Base-by-base conservation (phyloP, 805 yeast genomes). In the Huiozyma naganishii region DNA sequence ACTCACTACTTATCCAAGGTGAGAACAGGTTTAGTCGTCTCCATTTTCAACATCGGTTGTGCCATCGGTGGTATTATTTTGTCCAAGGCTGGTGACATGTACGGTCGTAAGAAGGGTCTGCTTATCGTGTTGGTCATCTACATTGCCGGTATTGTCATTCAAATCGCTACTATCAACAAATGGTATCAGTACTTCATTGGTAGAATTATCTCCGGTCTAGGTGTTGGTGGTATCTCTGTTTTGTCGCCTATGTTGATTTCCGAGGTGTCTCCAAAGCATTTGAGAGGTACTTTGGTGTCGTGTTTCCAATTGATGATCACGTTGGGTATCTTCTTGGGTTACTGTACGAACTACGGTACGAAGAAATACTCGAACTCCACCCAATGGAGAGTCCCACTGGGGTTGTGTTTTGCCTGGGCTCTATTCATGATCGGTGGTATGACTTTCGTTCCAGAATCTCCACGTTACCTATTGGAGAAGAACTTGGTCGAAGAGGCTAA, bases 181-280 rank as follows among this genome's bases (percentile, higher is more conserved):
- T 81, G 88, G 88, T 79, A 77, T 63, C 88, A 81, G 65, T 74
- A 75, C 57, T 74, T 78, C 52, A 71, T 80, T 51, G 88, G 88
- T 41, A 72, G 89, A 66, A n/a, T n/a, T n/a, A n/a, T n/a, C n/a
- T n/a, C n/a, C n/a, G n/a, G n/a, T n/a, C n/a, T n/a, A n/a, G n/a
- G n/a, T n/a, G n/a, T n/a, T n/a, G n/a, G n/a, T n/a, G n/a, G n/a
- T n/a, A n/a, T n/a, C n/a, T n/a, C n/a, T n/a, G n/a, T n/a, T n/a
- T n/a, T n/a, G n/a, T n/a, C n/a, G n/a, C n/a, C n/a, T n/a, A n/a
- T n/a, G n/a, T n/a, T n/a, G n/a, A n/a, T n/a, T n/a, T n/a, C n/a
- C n/a, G n/a, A n/a, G n/a, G n/a, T n/a, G n/a, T n/a, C 59, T 36
- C 59, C 59, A 29, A 55, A 54, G 35, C 54, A 72, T 43, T 65